These are phyloP conservation scores for Inonotus hispidus DNA, from an alignment of 1,284 basidiomycete species.

Conservation along the genomic window DNA sequence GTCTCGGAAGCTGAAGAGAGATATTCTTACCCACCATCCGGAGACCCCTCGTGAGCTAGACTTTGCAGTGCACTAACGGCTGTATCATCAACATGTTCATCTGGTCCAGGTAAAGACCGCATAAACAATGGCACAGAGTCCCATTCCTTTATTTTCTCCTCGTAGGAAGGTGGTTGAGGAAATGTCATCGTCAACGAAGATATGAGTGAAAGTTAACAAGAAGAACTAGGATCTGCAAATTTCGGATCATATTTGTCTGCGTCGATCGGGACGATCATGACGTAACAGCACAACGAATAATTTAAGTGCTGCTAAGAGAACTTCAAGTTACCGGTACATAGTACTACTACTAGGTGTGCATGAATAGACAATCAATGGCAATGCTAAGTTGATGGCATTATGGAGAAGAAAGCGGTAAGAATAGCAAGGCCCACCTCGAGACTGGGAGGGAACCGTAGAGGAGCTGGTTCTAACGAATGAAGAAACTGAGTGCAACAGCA, in stretches of 20 bases:
- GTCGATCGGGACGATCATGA: neutral
- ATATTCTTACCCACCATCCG: conserved; percentile 70
- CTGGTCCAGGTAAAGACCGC: conserved; percentile 69
- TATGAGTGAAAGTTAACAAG: neutral
- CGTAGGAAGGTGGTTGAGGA: conserved; percentile 34
- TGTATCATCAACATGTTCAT: conserved; percentile 53
- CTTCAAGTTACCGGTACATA: neutral
- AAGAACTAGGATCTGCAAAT: neutral
- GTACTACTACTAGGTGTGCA: neutral
- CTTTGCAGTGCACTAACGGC: conserved; percentile 82
- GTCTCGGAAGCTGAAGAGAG: neutral
- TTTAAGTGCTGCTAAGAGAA: neutral
- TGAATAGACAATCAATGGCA: neutral
- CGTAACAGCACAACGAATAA: neutral
- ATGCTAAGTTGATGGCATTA: neutral
- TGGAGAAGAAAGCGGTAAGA: neutral
- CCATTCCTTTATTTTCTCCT: conserved; percentile 44
- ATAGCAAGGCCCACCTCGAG: neutral
- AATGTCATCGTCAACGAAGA: conserved; percentile 1
- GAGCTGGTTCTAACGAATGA: conserved; percentile 52
- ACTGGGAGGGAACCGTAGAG: neutral
- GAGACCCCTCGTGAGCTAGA: conserved; percentile 84
- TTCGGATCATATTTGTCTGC: neutral
- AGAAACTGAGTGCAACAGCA: conserved; percentile 64
- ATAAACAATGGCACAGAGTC: conserved; percentile 86